Evolutionary conservation across 345 rosid species (phyloP).

Genomic region (Geranium rotundifolium): DNA sequence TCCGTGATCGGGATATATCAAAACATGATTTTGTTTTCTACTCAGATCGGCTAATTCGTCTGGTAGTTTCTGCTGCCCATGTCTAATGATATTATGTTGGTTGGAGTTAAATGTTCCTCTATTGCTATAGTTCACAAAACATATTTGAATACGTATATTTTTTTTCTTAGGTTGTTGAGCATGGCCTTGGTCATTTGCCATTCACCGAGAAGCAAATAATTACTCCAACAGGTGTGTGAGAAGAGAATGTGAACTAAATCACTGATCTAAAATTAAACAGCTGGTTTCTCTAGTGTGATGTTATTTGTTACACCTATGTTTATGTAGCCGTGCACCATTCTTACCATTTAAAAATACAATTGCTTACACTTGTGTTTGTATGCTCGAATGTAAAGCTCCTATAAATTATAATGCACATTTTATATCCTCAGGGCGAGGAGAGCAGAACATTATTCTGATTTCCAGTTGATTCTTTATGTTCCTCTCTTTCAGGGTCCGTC

Average conservation of each 20-base stretch:
- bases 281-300: background rate
- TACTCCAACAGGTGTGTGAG: slow-evolving; percentile 74
- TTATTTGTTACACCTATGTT: background rate
- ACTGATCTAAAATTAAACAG: no score
- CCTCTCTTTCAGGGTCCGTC: slow-evolving; percentile 45
- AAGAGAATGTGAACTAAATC: slow-evolving; percentile 2
- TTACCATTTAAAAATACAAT: background rate
- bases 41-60: slow-evolving; percentile 89
- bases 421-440: background rate
- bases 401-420: background rate
- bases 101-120: background rate
- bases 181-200: slow-evolving; percentile 97
- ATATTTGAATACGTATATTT: slow-evolving; percentile 11
- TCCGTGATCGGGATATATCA: slow-evolving; percentile 85
- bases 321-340: background rate
- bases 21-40: slow-evolving; percentile 98
- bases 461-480: background rate
- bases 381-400: background rate
- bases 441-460: background rate
- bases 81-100: background rate
- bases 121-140: slow-evolving; percentile 6
- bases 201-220: slow-evolving; percentile 92
- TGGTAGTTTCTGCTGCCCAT: slow-evolving; percentile 35
- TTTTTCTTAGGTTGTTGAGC: slow-evolving; percentile 75
- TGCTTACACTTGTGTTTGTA: background rate